Conservation (phyloP, 495 filamentous ascomycete species). For the Rhizodiscina lignyota region DNA sequence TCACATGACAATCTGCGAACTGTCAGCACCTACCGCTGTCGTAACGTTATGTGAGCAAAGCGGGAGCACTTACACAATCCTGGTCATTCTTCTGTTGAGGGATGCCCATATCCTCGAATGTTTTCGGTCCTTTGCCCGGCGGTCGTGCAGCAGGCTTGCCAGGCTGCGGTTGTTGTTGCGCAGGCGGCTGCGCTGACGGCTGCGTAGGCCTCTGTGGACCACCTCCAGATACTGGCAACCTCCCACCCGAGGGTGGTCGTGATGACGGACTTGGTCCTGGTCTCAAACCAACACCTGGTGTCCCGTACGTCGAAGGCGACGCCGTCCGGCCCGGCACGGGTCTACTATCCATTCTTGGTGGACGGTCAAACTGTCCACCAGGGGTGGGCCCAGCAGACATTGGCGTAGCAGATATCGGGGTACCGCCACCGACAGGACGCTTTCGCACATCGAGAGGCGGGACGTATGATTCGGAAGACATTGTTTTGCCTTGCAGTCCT, state of each 20-base stretch:
- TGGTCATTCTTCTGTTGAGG: slow-evolving; percentile 58
- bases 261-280: not conserved
- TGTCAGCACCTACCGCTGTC: slow-evolving; percentile 14
- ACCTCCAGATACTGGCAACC: not conserved
- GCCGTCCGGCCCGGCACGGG: not conserved
- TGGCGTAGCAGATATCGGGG: not conserved
- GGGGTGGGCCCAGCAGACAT: not conserved
- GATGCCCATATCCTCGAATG: slow-evolving; percentile 97
- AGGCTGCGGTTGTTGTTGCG: slow-evolving; percentile 5
- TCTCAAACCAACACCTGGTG: not conserved
- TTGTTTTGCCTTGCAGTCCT: not conserved
- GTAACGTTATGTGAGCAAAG: not conserved
- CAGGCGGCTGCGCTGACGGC: not conserved
- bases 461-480: not conserved
- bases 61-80: slow-evolving; percentile 68
- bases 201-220: not conserved
- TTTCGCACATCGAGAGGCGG: not conserved
- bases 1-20: slow-evolving; percentile 43
- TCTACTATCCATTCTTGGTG: not conserved
- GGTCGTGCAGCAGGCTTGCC: not conserved
- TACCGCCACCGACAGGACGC: not conserved
- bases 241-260: not conserved
- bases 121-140: slow-evolving; percentile 67
- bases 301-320: not conserved
- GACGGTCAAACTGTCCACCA: not conserved